Evolutionary conservation across 1,284 basidiomycete genomes (phyloP).

Genomic region (Ceratobasidium sp.): DNA sequence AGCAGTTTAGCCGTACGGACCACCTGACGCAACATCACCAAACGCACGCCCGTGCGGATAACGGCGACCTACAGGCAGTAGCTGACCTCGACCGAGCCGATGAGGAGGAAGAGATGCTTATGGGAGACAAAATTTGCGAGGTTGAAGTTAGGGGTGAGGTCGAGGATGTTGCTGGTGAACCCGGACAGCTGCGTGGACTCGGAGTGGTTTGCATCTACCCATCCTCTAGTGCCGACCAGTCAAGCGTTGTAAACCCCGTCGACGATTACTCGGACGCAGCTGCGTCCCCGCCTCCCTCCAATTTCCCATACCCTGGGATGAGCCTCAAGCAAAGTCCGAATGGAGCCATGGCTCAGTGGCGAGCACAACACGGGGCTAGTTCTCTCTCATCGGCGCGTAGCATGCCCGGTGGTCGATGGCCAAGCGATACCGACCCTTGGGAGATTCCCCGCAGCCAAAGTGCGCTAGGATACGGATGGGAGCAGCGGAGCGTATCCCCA

Average conservation of each 20-base stretch:
- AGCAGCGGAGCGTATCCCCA: slow-evolving; percentile 30
- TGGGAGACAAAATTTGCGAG: slow-evolving; percentile 36
- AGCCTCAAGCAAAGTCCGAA: slow-evolving; percentile 19
- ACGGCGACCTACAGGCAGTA: not conserved
- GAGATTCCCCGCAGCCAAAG: slow-evolving; percentile 30
- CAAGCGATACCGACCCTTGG: slow-evolving; percentile 13
- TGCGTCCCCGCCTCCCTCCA: slow-evolving; percentile 13
- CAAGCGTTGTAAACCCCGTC: not conserved
- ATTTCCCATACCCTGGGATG: slow-evolving; percentile 30
- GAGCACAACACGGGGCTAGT: slow-evolving; percentile 7
- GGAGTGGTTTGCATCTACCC: slow-evolving; percentile 34
- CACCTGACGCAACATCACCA: slow-evolving; percentile 84
- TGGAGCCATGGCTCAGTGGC: slow-evolving; percentile 7
- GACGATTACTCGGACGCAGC: slow-evolving; percentile 24
- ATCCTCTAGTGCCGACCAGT: slow-evolving; percentile 8
- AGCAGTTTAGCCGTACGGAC: slow-evolving; percentile 83
- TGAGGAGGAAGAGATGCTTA: slow-evolving; percentile 29
- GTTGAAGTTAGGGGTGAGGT: slow-evolving; percentile 30
- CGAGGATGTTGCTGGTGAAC: slow-evolving; percentile 28
- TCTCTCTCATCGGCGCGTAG: not conserved
- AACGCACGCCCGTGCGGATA: slow-evolving; percentile 64
- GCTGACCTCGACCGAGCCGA: slow-evolving; percentile 17
- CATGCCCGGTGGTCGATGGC: slow-evolving; percentile 14
- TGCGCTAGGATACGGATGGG: slow-evolving; percentile 30
- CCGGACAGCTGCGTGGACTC: slow-evolving; percentile 21